Base-by-base conservation (phyloP, 495 filamentous ascomycete species). In the Aspergillus sclerotioniger region DNA sequence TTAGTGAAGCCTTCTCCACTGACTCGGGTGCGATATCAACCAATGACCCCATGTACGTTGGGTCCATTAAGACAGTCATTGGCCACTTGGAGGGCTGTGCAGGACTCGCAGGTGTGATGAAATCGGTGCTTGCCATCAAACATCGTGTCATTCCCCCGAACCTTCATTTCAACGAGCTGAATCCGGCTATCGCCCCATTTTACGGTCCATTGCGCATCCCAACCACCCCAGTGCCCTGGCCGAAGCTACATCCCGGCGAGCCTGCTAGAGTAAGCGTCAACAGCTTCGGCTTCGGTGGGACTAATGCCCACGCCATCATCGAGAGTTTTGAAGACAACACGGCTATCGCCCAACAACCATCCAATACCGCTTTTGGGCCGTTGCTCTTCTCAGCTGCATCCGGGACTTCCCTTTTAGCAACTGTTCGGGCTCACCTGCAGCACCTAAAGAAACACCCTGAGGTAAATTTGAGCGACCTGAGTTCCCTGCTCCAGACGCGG, bases 81-180 rank as follows among this genome's bases (percentile, higher is more conserved):
- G 47, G 47, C 16, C 47, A 50, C 13, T 31, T 28, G 1, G 28
- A 53, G 17, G 50, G 31, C 4, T 20, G 41, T 1, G 16, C 31
- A 0, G 56, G 56, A 1, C 7, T 59, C 8, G 39, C 56, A 4
- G 37, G 28, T 0, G 15, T 58, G 12, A 63, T 88, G 0, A 87
- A 87, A 68, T 74, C 76, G 0, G 65, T 77, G 0, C 58, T 81
- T 21, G 71, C 78, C 25, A 67, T 88, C 52, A 72, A 78, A 51
- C 67, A 82, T 43, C 54, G 52, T 6, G 53, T 62, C 0, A 74
- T 85, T 8, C 78, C 79, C 1, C 56, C 56, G 0, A 48, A 32
- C 6, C 19, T 29, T 3, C 10, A 16, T 1, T 32, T 59, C 35
- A 29, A 48, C 8, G 0, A n/a, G 0, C 20, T 46, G 2, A 49